Evolutionary conservation across 495 filamentous ascomycete species (phyloP), one percentile per base, ranked within the genome.

Genomic region (Ramalina peruviana): DNA sequence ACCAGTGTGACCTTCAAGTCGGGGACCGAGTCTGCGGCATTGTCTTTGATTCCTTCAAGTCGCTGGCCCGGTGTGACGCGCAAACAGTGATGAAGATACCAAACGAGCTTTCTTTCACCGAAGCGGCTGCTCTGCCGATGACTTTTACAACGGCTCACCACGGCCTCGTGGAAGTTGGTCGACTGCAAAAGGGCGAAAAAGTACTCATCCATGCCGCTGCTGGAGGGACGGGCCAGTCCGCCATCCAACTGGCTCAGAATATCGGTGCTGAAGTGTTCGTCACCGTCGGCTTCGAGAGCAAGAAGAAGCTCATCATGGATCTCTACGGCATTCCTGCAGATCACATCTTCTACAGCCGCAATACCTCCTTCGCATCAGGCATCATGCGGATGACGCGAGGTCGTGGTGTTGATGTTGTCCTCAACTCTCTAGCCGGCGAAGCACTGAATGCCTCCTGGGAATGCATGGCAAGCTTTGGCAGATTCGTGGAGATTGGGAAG

Each of bases 191-290:
- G 3, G 60, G 54, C 6, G 63, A 66, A 33, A 43, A 16, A 0
- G 50, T 66, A 3, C 52, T 66, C 4, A 58, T 65, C 16, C 62
- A 66, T 33, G 38, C 55, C 1, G 64, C 48, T 17, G 52, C 56
- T 7, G 50, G 63, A 23, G 54, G 48, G 0, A 67, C 73, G 2
- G 77, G 77, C 1, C 76, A 80, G 54, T 72, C 72, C 9, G 72
- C 76, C 17, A 72, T 80, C 45, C 55, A 56, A 19, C 43, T 82
- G 6, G 73, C 75, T 0, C 66, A 74, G 42, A 62, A 66, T 58
- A 46, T 70, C n/a, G 71, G 70, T 5, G 72, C 75, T 4, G 72
- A 79, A 45, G 66, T 83, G 11, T 81, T 70, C 51, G 72, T 65
- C 1, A 83, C 80, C 0, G 79, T 81, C 1, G 70, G 79, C n/a